Conservation (phyloP, 305 asterid species). For the Vinca major region DNA sequence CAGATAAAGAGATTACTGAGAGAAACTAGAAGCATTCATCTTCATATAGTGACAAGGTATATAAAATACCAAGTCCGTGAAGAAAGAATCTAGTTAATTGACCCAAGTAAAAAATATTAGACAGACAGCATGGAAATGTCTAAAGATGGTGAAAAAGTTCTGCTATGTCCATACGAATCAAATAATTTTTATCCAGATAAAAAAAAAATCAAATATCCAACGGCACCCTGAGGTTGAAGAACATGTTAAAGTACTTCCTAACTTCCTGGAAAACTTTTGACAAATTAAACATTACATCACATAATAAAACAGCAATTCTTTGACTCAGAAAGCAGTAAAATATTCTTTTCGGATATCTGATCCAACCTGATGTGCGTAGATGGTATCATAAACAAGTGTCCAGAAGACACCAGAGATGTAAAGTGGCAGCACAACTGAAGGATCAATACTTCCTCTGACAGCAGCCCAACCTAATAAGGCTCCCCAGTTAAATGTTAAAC, state of each 20-base stretch:
- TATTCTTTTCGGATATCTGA: not conserved
- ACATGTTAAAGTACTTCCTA: not conserved
- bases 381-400: conserved; percentile 29
- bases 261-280: not conserved
- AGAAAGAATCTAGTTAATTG: not conserved
- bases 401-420: conserved; percentile 22
- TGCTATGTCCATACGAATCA: not conserved
- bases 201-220: not conserved
- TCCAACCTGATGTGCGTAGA: conserved; percentile 28
- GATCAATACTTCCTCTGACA: conserved; percentile 19
- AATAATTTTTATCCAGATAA: not conserved
- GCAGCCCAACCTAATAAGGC: conserved; percentile 30
- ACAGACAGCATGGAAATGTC: not conserved
- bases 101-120: not conserved
- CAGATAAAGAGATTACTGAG: not conserved
- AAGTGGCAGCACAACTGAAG: conserved; percentile 20
- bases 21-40: not conserved
- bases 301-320: not conserved
- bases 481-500: conserved; percentile 31
- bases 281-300: not conserved
- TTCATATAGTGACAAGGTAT: not conserved
- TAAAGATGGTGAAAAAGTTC: not conserved
- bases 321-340: not conserved
- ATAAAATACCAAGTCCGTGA: not conserved
- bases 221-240: not conserved